Conservation (phyloP, 495 filamentous ascomycete genomes). For the Letharia columbiana region DNA sequence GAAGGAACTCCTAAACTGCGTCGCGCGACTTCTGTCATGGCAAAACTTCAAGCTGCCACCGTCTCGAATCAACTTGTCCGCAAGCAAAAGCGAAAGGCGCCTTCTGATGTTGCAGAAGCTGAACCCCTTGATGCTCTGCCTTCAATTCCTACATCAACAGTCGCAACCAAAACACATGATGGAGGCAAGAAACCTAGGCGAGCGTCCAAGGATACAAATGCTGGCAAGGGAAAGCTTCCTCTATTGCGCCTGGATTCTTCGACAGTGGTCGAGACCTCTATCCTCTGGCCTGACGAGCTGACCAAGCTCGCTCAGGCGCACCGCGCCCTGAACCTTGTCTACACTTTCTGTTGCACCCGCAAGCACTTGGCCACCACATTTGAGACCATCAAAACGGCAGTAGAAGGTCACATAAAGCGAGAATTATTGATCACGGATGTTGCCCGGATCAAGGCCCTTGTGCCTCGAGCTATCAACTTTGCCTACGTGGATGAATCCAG, state of each 20-base stretch:
- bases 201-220: constrained; percentile 23
- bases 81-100: constrained; percentile 46
- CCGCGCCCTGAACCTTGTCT: constrained; percentile 81
- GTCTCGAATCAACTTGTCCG: constrained; percentile 45
- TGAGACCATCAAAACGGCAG: constrained; percentile 72
- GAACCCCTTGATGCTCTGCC: constrained; percentile 4
- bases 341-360: constrained; percentile 87
- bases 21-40: constrained; percentile 31
- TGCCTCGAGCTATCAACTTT: constrained; percentile 71
- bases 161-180: constrained; percentile 49
- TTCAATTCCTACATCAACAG: constrained; percentile 27
- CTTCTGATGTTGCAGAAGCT: constrained; percentile 12
- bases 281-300: constrained; percentile 69
- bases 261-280: constrained; percentile 34
- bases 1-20: background rate
- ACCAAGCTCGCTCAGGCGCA: constrained; percentile 66
- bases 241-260: constrained; percentile 36
- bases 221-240: constrained; percentile 26
- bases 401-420: constrained; percentile 72
- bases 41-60: constrained; percentile 46
- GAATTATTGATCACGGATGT: constrained; percentile 67
- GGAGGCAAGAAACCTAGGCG: constrained; percentile 44
- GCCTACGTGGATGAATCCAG: constrained; percentile 76
- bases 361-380: constrained; percentile 89
- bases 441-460: constrained; percentile 66